phyloP scores from a whole-genome alignment of 768 basidiomycete species.

The Suillus clintonianus region DNA sequence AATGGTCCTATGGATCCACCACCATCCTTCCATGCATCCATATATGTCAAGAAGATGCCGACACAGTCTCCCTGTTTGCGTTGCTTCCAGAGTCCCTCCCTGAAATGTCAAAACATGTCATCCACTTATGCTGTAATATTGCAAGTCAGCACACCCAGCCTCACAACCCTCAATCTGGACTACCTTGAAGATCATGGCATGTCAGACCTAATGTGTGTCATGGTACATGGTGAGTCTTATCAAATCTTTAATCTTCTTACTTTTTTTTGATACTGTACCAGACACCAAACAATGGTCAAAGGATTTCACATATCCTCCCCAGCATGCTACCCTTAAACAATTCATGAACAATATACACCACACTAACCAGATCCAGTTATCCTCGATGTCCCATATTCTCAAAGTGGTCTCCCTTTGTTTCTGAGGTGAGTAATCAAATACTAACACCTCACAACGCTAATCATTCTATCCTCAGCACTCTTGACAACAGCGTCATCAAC shows the following conservation, averaged over 20 bases:
- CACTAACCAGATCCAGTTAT: too few relatives aligned
- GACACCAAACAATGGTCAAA: too few relatives aligned
- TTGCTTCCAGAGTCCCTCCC: not conserved
- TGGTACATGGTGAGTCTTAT: not conserved
- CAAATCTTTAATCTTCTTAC: not conserved
- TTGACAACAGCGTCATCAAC: too few relatives aligned
- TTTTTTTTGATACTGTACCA: too few relatives aligned
- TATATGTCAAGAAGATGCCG: not conserved
- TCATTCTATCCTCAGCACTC: too few relatives aligned
- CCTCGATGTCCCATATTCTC: too few relatives aligned
- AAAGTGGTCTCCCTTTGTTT: too few relatives aligned
- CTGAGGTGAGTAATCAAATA: too few relatives aligned
- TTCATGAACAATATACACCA: too few relatives aligned
- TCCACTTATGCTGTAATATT: not conserved
- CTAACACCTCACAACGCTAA: too few relatives aligned
- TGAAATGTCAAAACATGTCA: not conserved
- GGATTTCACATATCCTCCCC: too few relatives aligned
- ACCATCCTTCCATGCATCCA: not conserved
- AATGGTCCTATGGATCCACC: not conserved
- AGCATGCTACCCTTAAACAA: too few relatives aligned
- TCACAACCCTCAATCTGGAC: not conserved
- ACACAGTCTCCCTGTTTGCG: not conserved
- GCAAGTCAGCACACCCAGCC: not conserved
- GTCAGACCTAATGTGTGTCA: not conserved
- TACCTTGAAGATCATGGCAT: not conserved